Evolutionary conservation across 2,329 filamentous ascomycete genomes (phyloP).

Genomic region (Sphaerostilbella broomeana): DNA sequence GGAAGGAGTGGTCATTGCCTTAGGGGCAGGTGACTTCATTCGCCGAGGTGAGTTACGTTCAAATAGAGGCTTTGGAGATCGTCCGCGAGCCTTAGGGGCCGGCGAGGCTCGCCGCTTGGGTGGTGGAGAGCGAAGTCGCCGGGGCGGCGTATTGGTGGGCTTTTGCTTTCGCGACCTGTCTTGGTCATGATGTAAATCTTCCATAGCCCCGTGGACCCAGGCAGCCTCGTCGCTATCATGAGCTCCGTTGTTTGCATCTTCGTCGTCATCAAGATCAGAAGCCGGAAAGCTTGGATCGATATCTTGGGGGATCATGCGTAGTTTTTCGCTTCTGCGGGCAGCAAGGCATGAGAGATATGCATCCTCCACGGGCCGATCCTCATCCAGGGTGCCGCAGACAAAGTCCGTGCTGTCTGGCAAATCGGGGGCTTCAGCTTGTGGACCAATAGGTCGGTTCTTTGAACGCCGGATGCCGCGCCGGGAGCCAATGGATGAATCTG

Average conservation of each 20-base stretch:
- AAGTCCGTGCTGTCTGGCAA: constrained; percentile 97
- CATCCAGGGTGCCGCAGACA: constrained; percentile 95
- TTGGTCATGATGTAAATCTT: constrained; percentile 55
- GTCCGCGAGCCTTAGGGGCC: constrained; percentile 39
- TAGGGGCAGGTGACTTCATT: constrained; percentile 63
- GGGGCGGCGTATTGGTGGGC: constrained; percentile 41
- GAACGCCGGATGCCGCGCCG: constrained; percentile 25
- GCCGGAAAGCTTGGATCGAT: constrained; percentile 97
- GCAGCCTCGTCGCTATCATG: constrained; percentile 62
- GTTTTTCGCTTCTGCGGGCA: constrained; percentile 73
- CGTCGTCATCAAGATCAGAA: constrained; percentile 82
- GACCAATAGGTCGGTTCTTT: constrained; percentile 25
- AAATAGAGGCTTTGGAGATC: constrained; percentile 50
- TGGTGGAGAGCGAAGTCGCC: constrained; percentile 39
- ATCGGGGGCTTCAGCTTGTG: constrained; percentile 59
- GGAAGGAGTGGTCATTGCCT: constrained; percentile 27
- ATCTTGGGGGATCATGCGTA: constrained; percentile 82
- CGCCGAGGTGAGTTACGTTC: constrained; percentile 65
- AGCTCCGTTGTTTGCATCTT: constrained; percentile 55
- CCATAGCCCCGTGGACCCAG: constrained; percentile 67
- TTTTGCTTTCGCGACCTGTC: constrained; percentile 45
- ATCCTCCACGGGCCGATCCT: constrained; percentile 89
- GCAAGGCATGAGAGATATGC: constrained; percentile 83
- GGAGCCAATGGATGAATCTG: constrained; percentile 56
- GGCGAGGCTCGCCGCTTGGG: constrained; percentile 28